Evolutionary conservation across 345 rosid species (phyloP), one percentile per base, ranked within the genome.

Genomic region (Lagerstroemia speciosa): DNA sequence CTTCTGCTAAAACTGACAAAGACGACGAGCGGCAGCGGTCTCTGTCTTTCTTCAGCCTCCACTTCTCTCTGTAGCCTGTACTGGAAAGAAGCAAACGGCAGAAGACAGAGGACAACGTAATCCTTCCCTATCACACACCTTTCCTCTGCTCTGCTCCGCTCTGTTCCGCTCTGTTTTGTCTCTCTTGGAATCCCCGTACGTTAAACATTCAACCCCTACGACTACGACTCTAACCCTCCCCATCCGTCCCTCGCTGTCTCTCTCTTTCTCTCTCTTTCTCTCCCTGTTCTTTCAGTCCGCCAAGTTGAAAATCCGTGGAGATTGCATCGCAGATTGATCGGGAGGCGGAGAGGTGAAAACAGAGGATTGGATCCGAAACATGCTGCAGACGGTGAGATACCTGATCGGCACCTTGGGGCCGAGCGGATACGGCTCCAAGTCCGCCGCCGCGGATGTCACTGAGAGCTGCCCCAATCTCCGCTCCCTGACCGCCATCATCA

Each of bases 391-490:
- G 1, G 76, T 89, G 7, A 89, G 65, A 75, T 94, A 91, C 84
- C 84, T 94, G 17, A 62, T 85, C 81, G 99, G 99, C 71, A 74
- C 90, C 27, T 79, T 75, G 70, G 99, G 99, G 5, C 79, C 86
- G 52, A 85, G 90, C 71, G 96, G 97, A 27, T 94, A 77, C 72
- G 90, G 99, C 68, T 89, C 99, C 69, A 94, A 88, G 74, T 84
- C 99, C 75, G 88, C 95, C 67, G 97, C 95, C 67, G 97, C 85
- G 24, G 78, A 85, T 50, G 97, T 88, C 24, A 91, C 96, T 0
- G 79, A 81, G n/a, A 63, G 68, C 73, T 80, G 78, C 75, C 63
- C 68, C 36, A 87, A 89, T 78, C 87, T 88, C 38, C 80, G 84
- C 64, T 84, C 83, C 69, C 26, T 82, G 70, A 94, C 97, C 30